phyloP scores from a whole-genome alignment of 371 early-diverging fungal species.

The Actinomucor elegans region DNA sequence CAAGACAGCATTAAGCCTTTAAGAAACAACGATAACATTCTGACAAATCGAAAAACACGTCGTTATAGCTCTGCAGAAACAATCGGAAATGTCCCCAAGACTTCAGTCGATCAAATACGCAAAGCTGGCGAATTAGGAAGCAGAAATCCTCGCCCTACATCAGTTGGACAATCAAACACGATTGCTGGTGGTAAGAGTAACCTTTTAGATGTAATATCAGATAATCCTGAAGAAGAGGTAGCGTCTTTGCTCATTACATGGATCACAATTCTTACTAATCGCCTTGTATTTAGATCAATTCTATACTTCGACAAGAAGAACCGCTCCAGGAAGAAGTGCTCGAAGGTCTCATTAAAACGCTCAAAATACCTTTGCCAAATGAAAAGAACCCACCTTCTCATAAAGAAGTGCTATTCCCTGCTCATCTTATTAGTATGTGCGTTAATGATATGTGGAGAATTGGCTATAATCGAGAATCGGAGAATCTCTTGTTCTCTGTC shows the following conservation, averaged over 20 bases:
- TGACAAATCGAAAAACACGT: conserved; percentile 23
- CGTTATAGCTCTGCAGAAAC: conserved; percentile 36
- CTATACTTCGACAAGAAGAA: conserved; percentile 69
- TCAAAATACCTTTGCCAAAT: conserved; percentile 87
- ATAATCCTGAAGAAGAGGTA: conserved; percentile 42
- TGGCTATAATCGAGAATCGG: conserved; percentile 78
- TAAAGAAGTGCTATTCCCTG: conserved; percentile 92
- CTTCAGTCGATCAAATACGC: conserved; percentile 33
- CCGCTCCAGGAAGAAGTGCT: conserved; percentile 84
- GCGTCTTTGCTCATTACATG: no score
- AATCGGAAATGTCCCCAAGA: conserved; percentile 17
- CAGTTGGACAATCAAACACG: conserved; percentile 38
- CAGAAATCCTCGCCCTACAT: conserved; percentile 44
- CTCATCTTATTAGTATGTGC: conserved; percentile 85
- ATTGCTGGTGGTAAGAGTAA: conserved; percentile 24
- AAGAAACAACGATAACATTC: conserved; percentile 9
- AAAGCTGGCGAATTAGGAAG: conserved; percentile 16
- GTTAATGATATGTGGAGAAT: conserved; percentile 84
- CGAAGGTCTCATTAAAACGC: conserved; percentile 82
- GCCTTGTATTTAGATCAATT: conserved; percentile 37
- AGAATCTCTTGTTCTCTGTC: conserved; percentile 77
- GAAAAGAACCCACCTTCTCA: conserved; percentile 75
- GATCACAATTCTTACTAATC: not conserved
- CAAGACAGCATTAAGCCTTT: conserved; percentile 7
- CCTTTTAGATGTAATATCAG: conserved; percentile 14